A percentile compares a stretch with the other conserved stretches of the same genome.
Conservation (phyloP, 2,329 filamentous ascomycete species). For the Metarhizium guizhouense region DNA sequence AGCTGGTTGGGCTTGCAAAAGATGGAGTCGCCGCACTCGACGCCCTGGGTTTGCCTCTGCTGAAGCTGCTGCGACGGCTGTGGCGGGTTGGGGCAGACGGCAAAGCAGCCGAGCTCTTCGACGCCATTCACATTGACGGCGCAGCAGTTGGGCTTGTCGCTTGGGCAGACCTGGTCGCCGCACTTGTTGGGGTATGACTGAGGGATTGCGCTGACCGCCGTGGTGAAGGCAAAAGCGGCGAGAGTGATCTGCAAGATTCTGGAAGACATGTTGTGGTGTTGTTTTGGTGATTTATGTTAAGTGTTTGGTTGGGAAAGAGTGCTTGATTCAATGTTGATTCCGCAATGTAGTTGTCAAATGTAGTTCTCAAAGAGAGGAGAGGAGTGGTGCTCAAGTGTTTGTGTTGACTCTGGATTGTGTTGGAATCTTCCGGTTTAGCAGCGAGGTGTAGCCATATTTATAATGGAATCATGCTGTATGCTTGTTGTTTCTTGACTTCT, state of each 20-base stretch:
- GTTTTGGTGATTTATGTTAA: too few relatives aligned
- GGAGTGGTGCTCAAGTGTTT: too few relatives aligned
- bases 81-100: slow-evolving; percentile 2
- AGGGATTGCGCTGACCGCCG: slow-evolving; percentile 3
- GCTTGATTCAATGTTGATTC: background rate
- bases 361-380: too few relatives aligned
- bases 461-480: too few relatives aligned
- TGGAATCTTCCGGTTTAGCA: too few relatives aligned
- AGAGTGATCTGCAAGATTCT: background rate
- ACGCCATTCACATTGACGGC: background rate
- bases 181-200: slow-evolving; percentile 6
- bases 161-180: background rate
- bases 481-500: too few relatives aligned
- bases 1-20: background rate
- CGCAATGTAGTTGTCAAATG: background rate
- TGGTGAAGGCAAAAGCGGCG: slow-evolving; percentile 5
- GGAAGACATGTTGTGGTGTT: background rate
- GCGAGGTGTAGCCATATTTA: too few relatives aligned
- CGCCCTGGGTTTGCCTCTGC: background rate
- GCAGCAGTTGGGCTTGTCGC: background rate
- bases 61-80: slow-evolving; percentile 2
- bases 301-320: background rate
- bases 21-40: background rate
- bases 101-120: background rate
- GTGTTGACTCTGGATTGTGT: too few relatives aligned